phyloP scores from a whole-genome alignment of 805 yeast species.

The Dipodascopsis uninucleata region DNA sequence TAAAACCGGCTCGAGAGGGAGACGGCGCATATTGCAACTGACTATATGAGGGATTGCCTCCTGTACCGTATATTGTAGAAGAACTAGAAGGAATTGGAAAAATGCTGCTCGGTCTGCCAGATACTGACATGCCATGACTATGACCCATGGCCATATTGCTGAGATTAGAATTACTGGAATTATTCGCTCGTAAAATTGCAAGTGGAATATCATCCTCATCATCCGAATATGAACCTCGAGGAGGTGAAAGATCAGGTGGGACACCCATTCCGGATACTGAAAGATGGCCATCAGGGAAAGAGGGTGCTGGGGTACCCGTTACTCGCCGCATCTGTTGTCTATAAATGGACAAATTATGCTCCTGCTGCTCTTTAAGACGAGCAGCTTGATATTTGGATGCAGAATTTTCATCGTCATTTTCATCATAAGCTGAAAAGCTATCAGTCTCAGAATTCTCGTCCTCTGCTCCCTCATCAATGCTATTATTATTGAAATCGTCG shows the following conservation, averaged over 20 bases:
- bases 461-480: not conserved
- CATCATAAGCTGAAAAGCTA: constrained; percentile 8
- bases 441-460: constrained; percentile 9
- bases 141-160: no score
- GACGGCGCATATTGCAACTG: constrained; percentile 1
- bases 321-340: constrained; percentile 42
- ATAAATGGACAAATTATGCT: constrained; percentile 41
- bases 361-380: constrained; percentile 32
- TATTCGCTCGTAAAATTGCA: constrained; percentile 41
- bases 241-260: constrained; percentile 6
- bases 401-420: constrained; percentile 15
- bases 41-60: no score
- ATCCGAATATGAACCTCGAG: constrained; percentile 32
- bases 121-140: no score
- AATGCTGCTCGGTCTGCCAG: no score
- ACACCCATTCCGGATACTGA: not conserved
- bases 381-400: constrained; percentile 20
- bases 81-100: no score
- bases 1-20: not conserved
- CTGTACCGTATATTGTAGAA: no score
- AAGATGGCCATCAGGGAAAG: not conserved
- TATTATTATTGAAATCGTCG: constrained; percentile 9
- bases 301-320: constrained; percentile 31
- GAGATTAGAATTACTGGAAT: no score
- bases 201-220: constrained; percentile 42